Evolutionary conservation across 805 yeast species (phyloP), one percentile per base, ranked within the genome.

Genomic region (Saccharomycopsis fodiens): DNA sequence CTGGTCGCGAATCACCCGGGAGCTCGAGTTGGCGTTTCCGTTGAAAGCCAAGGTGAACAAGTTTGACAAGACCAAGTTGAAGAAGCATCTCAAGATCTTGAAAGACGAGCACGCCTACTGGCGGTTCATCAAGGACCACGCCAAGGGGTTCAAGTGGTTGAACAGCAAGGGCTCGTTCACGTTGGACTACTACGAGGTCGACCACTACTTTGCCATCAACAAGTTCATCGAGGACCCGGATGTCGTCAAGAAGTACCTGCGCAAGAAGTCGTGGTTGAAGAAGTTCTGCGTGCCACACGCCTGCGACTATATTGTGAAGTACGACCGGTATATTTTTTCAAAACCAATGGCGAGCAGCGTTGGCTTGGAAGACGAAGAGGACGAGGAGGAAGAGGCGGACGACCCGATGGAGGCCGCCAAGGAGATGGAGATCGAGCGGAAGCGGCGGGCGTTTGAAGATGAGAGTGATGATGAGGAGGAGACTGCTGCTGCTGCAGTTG

Each of bases 11-110:
- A 48, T 48, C 8, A 45, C 44, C 13, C 35, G 29, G 21, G 50
- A 48, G 34, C 36, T 48, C 13, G 49, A 48, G 15, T 15, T 45
- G 34, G 46, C 45, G 16, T 48, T 48, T 22, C 52, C 52, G 2
- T 35, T 48, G 27, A 48, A 48, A 25, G 52, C 52, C 15, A 41
- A 42, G 22, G 49, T 45, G 20, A 42, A 48, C 21, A 48, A 48
- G 30, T 48, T 48, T 31, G 49, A 46, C 35, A 21, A 35, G 12
- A 41, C 49, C 25, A 48, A 48, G 23, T 29, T 48, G 15, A 48
- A 45, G 30, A 48, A 48, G 29, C 52, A 48, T 15, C 35, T 45
- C 35, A 48, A 45, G 22, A 38, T 48, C 20, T 35, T 48, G 10
- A 46, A 48, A 19, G 44, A 41, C 23, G 52, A 48, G 20, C 46